Percentiles rank a stretch among this genome's conserved stretches.
Conservation (phyloP, 2,329 filamentous ascomycete species). For the Fusarium burgessii region DNA sequence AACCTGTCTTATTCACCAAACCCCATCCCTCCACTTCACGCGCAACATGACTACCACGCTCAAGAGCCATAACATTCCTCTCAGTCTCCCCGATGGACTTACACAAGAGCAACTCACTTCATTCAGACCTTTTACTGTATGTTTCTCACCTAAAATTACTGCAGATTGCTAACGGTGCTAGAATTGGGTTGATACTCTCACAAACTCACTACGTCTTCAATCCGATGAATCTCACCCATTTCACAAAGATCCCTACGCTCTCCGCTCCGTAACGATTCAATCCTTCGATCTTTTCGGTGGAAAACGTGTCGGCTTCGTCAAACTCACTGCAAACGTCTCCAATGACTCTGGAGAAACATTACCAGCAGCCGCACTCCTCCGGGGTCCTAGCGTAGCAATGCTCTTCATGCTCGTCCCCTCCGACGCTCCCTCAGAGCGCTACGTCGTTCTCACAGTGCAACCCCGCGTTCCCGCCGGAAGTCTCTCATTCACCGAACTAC, state of each 20-base stretch:
- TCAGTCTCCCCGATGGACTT: slow-evolving; percentile 60
- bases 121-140: slow-evolving; percentile 65
- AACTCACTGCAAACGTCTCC: slow-evolving; percentile 61
- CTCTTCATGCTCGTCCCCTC: slow-evolving; percentile 68
- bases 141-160: neutral
- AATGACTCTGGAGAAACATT: slow-evolving; percentile 63
- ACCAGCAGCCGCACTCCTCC: slow-evolving; percentile 67
- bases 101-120: slow-evolving; percentile 57
- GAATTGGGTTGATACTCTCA: slow-evolving; percentile 64
- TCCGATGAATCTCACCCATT: slow-evolving; percentile 61
- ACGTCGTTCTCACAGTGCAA: slow-evolving; percentile 70
- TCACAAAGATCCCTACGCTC: slow-evolving; percentile 64
- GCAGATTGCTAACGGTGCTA: slow-evolving; percentile 36
- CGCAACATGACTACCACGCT: slow-evolving; percentile 44
- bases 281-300: slow-evolving; percentile 64
- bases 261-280: slow-evolving; percentile 65
- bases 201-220: slow-evolving; percentile 61
- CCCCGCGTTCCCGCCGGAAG: slow-evolving; percentile 67
- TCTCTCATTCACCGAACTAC: slow-evolving; percentile 67
- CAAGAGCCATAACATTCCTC: slow-evolving; percentile 50
- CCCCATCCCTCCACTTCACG: neutral
- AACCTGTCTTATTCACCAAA: slow-evolving; percentile 6
- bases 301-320: slow-evolving; percentile 66
- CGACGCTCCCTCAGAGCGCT: slow-evolving; percentile 62
- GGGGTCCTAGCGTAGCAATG: slow-evolving; percentile 72